phyloP scores from a whole-genome alignment of 2,329 filamentous ascomycete species.

The Pseudogymnoascus sp. region DNA sequence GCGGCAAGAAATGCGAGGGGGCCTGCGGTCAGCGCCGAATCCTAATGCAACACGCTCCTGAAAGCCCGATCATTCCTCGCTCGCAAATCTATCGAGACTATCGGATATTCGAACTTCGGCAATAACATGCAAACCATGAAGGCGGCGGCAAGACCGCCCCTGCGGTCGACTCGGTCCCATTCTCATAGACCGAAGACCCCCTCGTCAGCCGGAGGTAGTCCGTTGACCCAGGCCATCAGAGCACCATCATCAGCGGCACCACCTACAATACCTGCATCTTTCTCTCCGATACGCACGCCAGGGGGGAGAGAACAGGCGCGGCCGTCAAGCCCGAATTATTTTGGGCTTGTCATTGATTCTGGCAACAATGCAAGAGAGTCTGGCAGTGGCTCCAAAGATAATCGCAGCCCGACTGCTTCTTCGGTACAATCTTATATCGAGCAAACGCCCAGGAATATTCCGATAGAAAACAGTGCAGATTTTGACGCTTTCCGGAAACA shows the following conservation, averaged over 20 bases:
- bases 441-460: conserved; percentile 60
- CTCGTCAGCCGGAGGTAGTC: conserved; percentile 19
- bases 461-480: conserved; percentile 71
- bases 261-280: conserved; percentile 18
- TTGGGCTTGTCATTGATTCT: conserved; percentile 65
- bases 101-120: background rate
- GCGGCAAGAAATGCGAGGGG: background rate
- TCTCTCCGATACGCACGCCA: conserved; percentile 21
- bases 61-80: background rate
- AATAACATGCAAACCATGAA: conserved; percentile 22
- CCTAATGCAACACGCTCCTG: conserved; percentile 1
- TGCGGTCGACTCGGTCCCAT: conserved; percentile 24
- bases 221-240: conserved; percentile 19
- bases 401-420: conserved; percentile 69
- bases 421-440: conserved; percentile 65
- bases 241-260: conserved; percentile 25
- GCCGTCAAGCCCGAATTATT: conserved; percentile 75
- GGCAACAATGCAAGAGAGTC: conserved; percentile 57
- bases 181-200: conserved; percentile 15
- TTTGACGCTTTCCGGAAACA: conserved; percentile 73
- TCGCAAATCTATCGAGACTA: background rate
- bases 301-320: conserved; percentile 26
- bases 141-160: conserved; percentile 24
- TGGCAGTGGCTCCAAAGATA: conserved; percentile 56
- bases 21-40: background rate